These are phyloP conservation scores for Trametes meyenii DNA, from an alignment of 768 basidiomycete genomes.

Conservation along the genomic window DNA sequence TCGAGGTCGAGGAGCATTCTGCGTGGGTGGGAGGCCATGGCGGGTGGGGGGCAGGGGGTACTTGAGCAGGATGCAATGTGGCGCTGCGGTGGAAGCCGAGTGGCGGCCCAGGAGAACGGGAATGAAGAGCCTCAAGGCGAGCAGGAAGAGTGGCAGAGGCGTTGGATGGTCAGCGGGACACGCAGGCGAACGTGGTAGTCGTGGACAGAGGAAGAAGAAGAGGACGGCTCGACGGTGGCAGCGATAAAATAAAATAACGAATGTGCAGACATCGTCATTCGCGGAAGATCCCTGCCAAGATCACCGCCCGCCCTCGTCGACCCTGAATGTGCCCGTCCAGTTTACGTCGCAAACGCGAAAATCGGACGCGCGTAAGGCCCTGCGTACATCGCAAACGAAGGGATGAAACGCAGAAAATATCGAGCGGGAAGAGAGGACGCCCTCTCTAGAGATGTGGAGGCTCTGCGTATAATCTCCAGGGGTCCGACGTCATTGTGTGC, in stretches of 20 bases:
- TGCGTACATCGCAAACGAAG: too few relatives aligned
- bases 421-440: background rate
- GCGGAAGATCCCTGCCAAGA: background rate
- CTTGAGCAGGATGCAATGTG: constrained; percentile 1
- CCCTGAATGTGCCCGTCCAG: background rate
- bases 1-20: constrained; percentile 25
- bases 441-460: too few relatives aligned
- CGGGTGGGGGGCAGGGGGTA: background rate
- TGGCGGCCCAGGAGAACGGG: background rate
- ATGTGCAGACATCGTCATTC: background rate
- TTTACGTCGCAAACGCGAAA: background rate
- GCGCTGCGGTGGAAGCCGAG: constrained; percentile 9
- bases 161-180: too few relatives aligned
- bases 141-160: too few relatives aligned
- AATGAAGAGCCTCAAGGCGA: too few relatives aligned
- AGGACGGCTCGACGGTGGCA: background rate
- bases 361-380: background rate
- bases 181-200: background rate
- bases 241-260: background rate
- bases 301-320: background rate
- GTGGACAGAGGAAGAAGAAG: background rate
- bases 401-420: background rate
- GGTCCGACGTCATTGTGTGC: constrained; percentile 12
- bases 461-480: too few relatives aligned
- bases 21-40: constrained; percentile 3